These are phyloP conservation scores for Syzygium jambos DNA, from an alignment of 345 rosid genomes.

Conservation along the genomic window DNA sequence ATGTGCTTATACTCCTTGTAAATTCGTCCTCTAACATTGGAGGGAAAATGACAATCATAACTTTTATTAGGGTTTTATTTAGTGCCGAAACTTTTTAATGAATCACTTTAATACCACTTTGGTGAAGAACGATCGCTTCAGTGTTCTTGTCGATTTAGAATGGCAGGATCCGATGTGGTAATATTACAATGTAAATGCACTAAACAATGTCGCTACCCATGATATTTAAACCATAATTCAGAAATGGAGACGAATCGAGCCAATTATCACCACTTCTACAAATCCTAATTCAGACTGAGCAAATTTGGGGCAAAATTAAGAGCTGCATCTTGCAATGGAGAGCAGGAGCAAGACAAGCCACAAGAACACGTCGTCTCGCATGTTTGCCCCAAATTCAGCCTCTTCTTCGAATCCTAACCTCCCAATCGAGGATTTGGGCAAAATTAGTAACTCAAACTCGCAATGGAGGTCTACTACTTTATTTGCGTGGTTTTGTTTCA, in stretches of 20 bases:
- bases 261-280: not conserved
- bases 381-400: not conserved
- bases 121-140: not conserved
- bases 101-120: not conserved
- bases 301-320: not conserved
- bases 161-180: not conserved
- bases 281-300: not conserved
- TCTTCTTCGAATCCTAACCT: not conserved
- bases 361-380: not conserved
- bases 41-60: not conserved
- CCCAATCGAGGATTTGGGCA: not conserved
- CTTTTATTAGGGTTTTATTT: rapidly evolving
- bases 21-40: not conserved
- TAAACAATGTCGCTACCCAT: not conserved
- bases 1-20: not conserved
- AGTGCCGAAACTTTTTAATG: not conserved
- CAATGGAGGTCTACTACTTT: not conserved
- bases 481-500: not conserved
- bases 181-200: not conserved
- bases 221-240: not conserved
- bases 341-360: not conserved
- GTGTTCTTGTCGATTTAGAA: not conserved
- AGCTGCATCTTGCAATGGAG: not conserved
- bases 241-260: no score
- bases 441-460: not conserved